phyloP scores from a whole-genome alignment of 2,329 filamentous ascomycete species.

The Ophiostoma pallidulum region DNA sequence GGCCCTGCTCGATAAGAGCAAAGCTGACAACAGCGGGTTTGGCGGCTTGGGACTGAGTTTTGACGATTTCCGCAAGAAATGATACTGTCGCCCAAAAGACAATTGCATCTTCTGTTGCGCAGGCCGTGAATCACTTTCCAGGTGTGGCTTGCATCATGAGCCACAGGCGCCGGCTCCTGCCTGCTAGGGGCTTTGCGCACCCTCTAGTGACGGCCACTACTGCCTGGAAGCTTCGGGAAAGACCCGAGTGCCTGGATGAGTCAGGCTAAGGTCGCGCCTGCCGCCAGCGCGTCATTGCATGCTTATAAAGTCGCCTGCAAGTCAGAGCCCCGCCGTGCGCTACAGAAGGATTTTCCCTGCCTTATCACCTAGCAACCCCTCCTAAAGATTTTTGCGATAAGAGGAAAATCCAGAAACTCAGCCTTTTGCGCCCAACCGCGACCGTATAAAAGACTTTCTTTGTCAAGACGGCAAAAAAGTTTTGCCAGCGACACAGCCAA shows the following conservation, averaged over 20 bases:
- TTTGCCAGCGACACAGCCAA: too few species aligned
- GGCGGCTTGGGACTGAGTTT: constrained; percentile 38
- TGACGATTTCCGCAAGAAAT: constrained; percentile 44
- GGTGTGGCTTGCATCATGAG: neutral
- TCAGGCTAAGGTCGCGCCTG: neutral
- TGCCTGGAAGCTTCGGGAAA: constrained; percentile 17
- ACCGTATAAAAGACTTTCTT: neutral
- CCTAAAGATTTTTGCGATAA: constrained; percentile 14
- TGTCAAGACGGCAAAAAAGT: too few species aligned
- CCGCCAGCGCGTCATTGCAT: constrained; percentile 8
- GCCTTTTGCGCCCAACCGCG: neutral
- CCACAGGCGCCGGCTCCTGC: neutral
- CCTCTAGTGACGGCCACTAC: constrained; percentile 4
- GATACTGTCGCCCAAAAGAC: too few species aligned
- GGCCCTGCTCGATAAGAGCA: constrained; percentile 48
- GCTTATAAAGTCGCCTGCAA: constrained; percentile 7
- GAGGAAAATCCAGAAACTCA: neutral
- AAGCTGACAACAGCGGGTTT: constrained; percentile 18
- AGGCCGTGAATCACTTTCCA: too few species aligned
- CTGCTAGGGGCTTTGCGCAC: neutral
- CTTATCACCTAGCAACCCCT: constrained; percentile 12
- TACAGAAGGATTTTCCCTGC: neutral
- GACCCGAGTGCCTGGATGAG: constrained; percentile 4
- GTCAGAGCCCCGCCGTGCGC: neutral
- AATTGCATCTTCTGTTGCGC: too few species aligned